Conservation (phyloP, 2,329 filamentous ascomycete genomes). For the Phyllosticta capitalensis region DNA sequence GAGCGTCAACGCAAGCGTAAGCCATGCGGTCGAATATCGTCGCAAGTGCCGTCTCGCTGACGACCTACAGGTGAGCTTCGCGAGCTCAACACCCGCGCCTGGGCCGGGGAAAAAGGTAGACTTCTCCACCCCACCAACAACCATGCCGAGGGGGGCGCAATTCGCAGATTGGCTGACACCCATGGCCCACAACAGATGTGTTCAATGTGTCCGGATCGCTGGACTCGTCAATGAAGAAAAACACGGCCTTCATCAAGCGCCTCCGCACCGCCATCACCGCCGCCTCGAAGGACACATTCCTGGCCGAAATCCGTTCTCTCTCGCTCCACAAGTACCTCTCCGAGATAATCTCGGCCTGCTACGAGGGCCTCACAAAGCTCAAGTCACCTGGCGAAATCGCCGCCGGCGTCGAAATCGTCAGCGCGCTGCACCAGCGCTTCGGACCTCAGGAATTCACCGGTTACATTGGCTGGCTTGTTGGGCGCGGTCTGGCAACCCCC, state of each 20-base stretch:
- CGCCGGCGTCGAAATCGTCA: constrained; percentile 84
- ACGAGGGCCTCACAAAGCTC: constrained; percentile 84
- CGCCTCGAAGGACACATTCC: constrained; percentile 69
- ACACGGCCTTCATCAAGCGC: constrained; percentile 95
- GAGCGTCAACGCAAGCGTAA: constrained; percentile 42
- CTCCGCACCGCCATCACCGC: constrained; percentile 80
- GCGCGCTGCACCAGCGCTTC: constrained; percentile 91
- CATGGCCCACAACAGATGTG: constrained; percentile 48
- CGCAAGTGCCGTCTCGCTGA: constrained; percentile 15
- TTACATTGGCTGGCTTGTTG: constrained; percentile 84
- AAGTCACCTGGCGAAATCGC: constrained; percentile 89
- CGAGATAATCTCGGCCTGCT: constrained; percentile 92
- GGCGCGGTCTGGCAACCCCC: constrained; percentile 81
- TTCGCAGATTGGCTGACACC: not conserved
- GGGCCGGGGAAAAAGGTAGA: constrained; percentile 79
- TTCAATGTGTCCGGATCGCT: constrained; percentile 69
- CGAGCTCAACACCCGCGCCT: constrained; percentile 76
- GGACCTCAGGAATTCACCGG: constrained; percentile 83
- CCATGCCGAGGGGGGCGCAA: constrained; percentile 17
- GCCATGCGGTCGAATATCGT: constrained; percentile 5
- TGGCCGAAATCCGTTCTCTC: constrained; percentile 80
- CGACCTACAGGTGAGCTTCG: constrained; percentile 67
- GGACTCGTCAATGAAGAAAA: constrained; percentile 95
- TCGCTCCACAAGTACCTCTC: constrained; percentile 95
- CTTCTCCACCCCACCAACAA: not conserved